A percentile compares a stretch with the other conserved stretches of the same genome.
phyloP scores from a whole-genome alignment of 495 filamentous ascomycete species.

The Aspergillus panamensis region DNA sequence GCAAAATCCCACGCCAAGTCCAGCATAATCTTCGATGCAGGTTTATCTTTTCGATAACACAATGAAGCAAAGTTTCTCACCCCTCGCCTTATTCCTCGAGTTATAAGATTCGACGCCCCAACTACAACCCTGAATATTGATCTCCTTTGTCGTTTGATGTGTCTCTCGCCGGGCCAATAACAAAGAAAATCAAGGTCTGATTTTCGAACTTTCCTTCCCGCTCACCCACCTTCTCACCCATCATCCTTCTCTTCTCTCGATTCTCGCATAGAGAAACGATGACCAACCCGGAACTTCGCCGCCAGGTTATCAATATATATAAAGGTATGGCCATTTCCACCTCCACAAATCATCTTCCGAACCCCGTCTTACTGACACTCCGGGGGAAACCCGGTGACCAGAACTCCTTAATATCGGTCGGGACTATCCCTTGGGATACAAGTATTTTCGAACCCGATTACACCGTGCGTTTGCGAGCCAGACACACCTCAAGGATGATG shows the following conservation, averaged over 20 bases:
- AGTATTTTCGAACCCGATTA: slow-evolving; percentile 75
- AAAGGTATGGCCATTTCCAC: slow-evolving; percentile 59
- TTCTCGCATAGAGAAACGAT: slow-evolving; percentile 25
- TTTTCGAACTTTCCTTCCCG: neutral
- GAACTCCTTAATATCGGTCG: slow-evolving; percentile 81
- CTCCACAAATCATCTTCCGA: neutral
- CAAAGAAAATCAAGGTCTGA: neutral
- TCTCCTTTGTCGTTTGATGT: neutral
- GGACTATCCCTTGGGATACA: slow-evolving; percentile 83
- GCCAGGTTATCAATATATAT: slow-evolving; percentile 84
- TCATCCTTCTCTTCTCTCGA: neutral
- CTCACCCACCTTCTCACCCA: neutral
- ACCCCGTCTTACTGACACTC: neutral
- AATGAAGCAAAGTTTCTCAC: no score
- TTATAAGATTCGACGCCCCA: neutral
- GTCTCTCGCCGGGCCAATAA: neutral
- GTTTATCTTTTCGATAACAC: no score
- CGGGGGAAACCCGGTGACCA: slow-evolving; percentile 24
- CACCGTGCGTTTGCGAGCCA: slow-evolving; percentile 83
- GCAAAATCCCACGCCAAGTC: no score
- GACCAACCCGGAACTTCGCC: slow-evolving; percentile 59
- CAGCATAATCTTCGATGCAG: no score
- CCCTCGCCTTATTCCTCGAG: neutral
- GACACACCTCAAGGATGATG: slow-evolving; percentile 63
- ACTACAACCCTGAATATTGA: neutral